These are phyloP conservation scores for Fraxinus quadrangulata DNA, from an alignment of 257 asterid genomes.

Conservation along the genomic window DNA sequence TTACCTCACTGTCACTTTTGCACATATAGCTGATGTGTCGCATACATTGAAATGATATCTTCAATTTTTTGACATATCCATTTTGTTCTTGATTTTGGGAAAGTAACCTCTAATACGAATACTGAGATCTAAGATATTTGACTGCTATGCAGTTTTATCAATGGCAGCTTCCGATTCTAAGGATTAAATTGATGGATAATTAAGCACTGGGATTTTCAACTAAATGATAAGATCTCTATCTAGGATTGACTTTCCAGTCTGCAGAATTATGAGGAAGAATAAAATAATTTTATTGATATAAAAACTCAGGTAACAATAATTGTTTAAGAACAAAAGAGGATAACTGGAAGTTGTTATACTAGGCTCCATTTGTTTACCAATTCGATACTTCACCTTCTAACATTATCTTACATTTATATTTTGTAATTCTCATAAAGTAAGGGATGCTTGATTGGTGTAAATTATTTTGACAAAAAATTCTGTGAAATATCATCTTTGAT, in stretches of 20 bases:
- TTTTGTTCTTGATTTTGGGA: conserved; percentile 12
- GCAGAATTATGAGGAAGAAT: not conserved
- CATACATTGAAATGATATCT: conserved; percentile 14
- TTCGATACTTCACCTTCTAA: not conserved
- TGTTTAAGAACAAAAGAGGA: not conserved
- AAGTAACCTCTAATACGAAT: conserved; percentile 15
- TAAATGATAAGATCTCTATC: not conserved
- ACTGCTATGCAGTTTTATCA: not conserved
- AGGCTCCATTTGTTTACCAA: not conserved
- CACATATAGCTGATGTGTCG: conserved; percentile 16
- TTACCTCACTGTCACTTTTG: conserved; percentile 7
- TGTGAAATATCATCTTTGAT: not conserved
- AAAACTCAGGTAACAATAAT: not conserved
- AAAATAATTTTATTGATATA: not conserved
- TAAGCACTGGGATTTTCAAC: not conserved
- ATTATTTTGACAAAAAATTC: not conserved
- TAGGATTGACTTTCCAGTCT: not conserved
- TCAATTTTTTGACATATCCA: not conserved
- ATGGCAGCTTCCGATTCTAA: not conserved
- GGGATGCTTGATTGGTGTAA: not conserved
- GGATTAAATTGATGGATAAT: not conserved
- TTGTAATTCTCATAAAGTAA: not conserved
- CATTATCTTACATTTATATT: not conserved
- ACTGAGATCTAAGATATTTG: conserved; percentile 4
- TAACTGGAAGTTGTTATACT: not conserved